Conservation (phyloP, 2,329 filamentous ascomycete species). For the Sarocladium oryzae region DNA sequence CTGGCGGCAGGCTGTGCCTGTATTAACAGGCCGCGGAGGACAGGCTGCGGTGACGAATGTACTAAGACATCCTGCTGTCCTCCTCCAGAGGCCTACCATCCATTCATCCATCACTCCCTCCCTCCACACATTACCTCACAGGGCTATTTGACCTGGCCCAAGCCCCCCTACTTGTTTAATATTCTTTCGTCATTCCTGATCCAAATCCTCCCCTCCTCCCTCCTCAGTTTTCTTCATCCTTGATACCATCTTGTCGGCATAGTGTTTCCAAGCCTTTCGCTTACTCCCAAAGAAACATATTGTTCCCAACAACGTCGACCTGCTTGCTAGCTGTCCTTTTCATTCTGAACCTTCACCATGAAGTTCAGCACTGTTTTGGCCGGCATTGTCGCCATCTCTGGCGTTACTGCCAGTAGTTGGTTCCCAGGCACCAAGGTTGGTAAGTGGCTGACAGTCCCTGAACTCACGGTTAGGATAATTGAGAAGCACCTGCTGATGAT, state of each 20-base stretch:
- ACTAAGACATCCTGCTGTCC: too few species aligned
- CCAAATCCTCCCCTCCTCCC: conserved; percentile 5
- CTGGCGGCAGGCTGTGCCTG: too few species aligned
- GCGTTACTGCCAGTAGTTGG: conserved; percentile 70
- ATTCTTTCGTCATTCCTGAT: conserved; percentile 8
- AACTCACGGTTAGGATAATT: not conserved
- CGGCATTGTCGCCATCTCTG: conserved; percentile 65
- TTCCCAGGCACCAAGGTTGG: conserved; percentile 69
- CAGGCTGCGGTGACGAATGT: too few species aligned
- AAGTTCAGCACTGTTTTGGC: conserved; percentile 65
- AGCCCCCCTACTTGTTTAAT: not conserved
- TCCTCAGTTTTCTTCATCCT: not conserved
- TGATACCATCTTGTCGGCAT: too few species aligned
- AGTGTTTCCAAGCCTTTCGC: too few species aligned
- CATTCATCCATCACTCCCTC: not conserved
- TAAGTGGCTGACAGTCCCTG: conserved; percentile 36
- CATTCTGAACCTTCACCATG: too few species aligned
- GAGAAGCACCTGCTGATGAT: not conserved
- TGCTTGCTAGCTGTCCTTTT: too few species aligned
- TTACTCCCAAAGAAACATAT: too few species aligned
- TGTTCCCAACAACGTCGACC: too few species aligned
- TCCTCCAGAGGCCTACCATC: not conserved
- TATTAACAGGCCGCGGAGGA: too few species aligned
- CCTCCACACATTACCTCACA: conserved; percentile 5
- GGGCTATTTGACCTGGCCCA: not conserved